phyloP scores from a whole-genome alignment of 2,329 filamentous ascomycete genomes.

The Lachnellula willkommii region DNA sequence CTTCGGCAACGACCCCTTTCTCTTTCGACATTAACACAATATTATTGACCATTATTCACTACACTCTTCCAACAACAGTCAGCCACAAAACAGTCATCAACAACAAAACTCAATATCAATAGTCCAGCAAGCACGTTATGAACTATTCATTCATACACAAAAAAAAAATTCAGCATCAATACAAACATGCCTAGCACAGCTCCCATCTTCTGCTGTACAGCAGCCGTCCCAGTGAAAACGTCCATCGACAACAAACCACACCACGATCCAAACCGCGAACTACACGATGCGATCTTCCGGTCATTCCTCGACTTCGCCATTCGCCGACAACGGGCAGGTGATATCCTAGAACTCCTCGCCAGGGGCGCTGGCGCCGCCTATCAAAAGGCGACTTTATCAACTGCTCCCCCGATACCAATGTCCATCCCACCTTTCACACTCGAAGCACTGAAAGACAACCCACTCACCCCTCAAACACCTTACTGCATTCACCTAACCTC shows the following conservation, averaged over 20 bases:
- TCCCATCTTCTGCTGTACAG: constrained; percentile 22
- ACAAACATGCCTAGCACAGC: not conserved
- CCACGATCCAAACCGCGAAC: constrained; percentile 20
- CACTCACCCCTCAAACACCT: constrained; percentile 15
- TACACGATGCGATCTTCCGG: constrained; percentile 19
- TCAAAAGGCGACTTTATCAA: too few species aligned
- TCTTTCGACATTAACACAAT: too few species aligned
- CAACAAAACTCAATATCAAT: too few species aligned
- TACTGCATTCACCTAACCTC: constrained; percentile 26
- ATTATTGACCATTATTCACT: too few species aligned
- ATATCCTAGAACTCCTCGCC: constrained; percentile 4
- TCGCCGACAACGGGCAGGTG: constrained; percentile 5
- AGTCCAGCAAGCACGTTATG: too few species aligned
- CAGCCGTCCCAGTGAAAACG: constrained; percentile 4
- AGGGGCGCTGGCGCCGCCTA: not conserved
- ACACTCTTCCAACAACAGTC: too few species aligned
- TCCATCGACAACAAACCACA: constrained; percentile 11
- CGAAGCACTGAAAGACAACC: constrained; percentile 22
- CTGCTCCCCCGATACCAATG: not conserved
- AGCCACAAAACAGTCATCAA: too few species aligned
- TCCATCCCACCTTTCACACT: constrained; percentile 8
- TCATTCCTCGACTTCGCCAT: constrained; percentile 19
- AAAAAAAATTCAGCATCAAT: too few species aligned
- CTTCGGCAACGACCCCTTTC: too few species aligned
- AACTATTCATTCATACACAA: too few species aligned